Conservation (phyloP, 805 yeast species). For the Clavispora carvajalis region DNA sequence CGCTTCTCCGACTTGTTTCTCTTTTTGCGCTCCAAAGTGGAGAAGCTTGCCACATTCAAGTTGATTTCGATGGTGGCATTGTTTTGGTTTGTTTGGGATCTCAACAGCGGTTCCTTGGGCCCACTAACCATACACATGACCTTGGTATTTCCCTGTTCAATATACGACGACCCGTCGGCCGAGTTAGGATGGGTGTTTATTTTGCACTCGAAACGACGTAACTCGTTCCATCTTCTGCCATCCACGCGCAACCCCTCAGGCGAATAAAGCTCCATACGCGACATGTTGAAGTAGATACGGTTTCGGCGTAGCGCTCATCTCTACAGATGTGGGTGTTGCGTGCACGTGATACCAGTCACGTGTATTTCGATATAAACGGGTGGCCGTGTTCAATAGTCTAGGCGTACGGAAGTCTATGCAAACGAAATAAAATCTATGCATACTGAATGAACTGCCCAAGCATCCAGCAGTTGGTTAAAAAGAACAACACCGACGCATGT, state of each 20-base stretch:
- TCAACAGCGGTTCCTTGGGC: constrained; percentile 73
- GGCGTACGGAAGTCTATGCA: too few relatives aligned
- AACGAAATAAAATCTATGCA: too few relatives aligned
- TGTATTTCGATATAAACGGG: too few relatives aligned
- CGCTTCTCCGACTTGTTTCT: constrained; percentile 65
- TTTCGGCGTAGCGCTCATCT: neutral
- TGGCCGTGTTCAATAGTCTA: too few relatives aligned
- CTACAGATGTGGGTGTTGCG: neutral
- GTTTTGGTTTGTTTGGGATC: constrained; percentile 46
- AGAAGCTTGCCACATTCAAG: constrained; percentile 74
- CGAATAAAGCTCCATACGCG: constrained; percentile 77
- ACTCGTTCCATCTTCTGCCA: constrained; percentile 93
- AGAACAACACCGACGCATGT: constrained; percentile 52
- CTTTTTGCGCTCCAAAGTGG: constrained; percentile 70
- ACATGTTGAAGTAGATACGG: constrained; percentile 32
- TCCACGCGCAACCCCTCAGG: constrained; percentile 93
- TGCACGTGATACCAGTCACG: neutral
- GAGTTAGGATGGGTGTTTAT: constrained; percentile 85
- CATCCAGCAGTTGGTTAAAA: constrained; percentile 55
- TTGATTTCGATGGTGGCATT: constrained; percentile 58
- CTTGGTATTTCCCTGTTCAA: constrained; percentile 89
- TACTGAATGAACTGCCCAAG: constrained; percentile 48
- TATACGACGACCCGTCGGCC: constrained; percentile 87
- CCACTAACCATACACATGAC: constrained; percentile 83
- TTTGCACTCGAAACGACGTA: constrained; percentile 73